Conservation (phyloP, 139 green algal genomes). For the Chlorella sp. region DNA sequence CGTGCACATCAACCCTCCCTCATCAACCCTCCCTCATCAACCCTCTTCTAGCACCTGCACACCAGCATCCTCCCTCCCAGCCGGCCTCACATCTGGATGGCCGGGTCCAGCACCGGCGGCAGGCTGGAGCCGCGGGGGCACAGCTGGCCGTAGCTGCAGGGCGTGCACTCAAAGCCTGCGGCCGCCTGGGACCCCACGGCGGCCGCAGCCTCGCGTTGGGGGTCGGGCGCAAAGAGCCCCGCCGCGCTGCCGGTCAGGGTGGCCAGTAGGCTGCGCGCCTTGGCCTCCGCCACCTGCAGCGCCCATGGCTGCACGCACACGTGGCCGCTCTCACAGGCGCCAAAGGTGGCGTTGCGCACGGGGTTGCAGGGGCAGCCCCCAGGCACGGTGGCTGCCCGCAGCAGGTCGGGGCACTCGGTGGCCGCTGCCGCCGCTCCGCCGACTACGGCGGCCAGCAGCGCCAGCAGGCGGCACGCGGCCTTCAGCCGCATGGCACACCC, state of each 20-base stretch:
- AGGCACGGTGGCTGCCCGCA: neutral
- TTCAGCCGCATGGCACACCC: too few relatives aligned
- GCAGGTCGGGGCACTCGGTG: neutral
- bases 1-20: too few relatives aligned
- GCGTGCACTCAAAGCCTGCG: conserved; percentile 30
- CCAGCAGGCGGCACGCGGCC: neutral
- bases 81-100: conserved; percentile 19
- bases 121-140: conserved; percentile 47
- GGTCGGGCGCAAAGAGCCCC: too few relatives aligned
- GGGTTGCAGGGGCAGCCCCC: conserved; percentile 54
- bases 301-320: conserved; percentile 47
- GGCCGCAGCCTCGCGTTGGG: too few relatives aligned
- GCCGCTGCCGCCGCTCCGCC: neutral
- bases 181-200: too few relatives aligned
- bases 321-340: conserved; percentile 41
- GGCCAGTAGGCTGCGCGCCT: neutral
- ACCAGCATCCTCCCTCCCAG: neutral
- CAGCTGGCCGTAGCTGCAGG: conserved; percentile 55
- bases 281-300: neutral
- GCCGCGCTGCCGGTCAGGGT: neutral
- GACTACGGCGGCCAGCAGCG: neutral
- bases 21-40: too few relatives aligned
- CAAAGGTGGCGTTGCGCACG: neutral
- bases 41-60: too few relatives aligned
- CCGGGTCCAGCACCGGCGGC: conserved; percentile 4